Percentiles rank a stretch among this genome's conserved stretches.
Conservation (phyloP, 2,329 filamentous ascomycete genomes). For the Cordyceps tenuipes region DNA sequence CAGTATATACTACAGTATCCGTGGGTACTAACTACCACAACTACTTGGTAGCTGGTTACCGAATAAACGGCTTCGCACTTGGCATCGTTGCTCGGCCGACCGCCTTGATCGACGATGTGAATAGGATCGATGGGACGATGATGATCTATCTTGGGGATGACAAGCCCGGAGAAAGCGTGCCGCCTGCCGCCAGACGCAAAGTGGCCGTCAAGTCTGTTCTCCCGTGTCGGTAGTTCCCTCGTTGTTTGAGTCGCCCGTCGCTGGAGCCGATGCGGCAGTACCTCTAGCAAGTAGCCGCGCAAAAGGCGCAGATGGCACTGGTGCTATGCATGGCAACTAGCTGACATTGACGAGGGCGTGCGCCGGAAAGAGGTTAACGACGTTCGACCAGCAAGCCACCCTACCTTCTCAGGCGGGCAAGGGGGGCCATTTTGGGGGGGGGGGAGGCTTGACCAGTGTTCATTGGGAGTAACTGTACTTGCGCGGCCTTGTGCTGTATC, state of each 20-base stretch:
- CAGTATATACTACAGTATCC: no score
- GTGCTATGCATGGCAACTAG: background rate
- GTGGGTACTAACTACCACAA: background rate
- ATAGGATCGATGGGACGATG: no score
- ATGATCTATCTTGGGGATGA: slow-evolving; percentile 1
- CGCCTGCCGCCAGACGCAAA: background rate
- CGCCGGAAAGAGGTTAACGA: background rate
- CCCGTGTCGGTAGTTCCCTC: background rate
- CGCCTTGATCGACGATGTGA: no score
- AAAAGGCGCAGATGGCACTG: background rate
- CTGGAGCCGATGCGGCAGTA: no score
- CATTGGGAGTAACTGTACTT: background rate
- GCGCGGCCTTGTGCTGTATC: background rate
- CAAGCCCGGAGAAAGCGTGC: background rate
- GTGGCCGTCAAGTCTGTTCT: background rate
- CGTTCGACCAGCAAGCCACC: slow-evolving; percentile 5
- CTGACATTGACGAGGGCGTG: background rate
- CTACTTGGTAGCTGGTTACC: no score
- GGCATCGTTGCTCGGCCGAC: background rate
- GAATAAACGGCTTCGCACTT: background rate
- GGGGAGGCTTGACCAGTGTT: background rate
- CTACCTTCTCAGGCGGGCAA: background rate
- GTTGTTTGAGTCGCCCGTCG: background rate
- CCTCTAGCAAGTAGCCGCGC: background rate
- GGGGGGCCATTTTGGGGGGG: background rate